Evolutionary conservation across 768 basidiomycete genomes (phyloP).

Genomic region (Mycena chlorophos): DNA sequence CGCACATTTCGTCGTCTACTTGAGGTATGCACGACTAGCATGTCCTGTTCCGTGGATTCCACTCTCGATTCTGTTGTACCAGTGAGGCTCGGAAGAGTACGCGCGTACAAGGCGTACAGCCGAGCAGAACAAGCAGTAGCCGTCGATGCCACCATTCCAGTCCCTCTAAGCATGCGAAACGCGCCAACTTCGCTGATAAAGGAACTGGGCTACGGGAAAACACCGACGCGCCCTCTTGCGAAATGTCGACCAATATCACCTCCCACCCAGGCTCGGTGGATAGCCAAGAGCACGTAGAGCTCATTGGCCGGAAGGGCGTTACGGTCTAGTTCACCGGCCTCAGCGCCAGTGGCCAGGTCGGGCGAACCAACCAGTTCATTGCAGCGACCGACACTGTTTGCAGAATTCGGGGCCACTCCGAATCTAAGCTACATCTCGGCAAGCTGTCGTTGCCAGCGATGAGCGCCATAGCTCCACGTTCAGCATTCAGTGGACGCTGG

Average conservation of each 20-base stretch:
- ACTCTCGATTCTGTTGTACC: neutral
- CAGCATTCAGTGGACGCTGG: no score
- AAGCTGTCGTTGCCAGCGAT: no score
- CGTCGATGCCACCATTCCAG: slow-evolving; percentile 50
- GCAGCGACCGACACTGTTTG: no score
- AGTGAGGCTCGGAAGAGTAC: slow-evolving; percentile 78
- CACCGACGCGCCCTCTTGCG: no score
- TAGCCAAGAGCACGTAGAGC: slow-evolving; percentile 59
- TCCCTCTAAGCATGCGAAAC: slow-evolving; percentile 75
- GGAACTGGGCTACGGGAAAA: slow-evolving; percentile 64
- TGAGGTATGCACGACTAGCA: slow-evolving; percentile 40
- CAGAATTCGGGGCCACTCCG: no score
- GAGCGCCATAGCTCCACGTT: no score
- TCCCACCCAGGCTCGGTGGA: slow-evolving; percentile 79
- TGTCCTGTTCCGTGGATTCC: neutral
- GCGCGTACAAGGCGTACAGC: slow-evolving; percentile 75
- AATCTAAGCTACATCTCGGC: no score
- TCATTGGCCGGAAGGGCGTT: slow-evolving; percentile 79
- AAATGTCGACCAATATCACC: slow-evolving; percentile 59
- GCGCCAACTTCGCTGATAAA: slow-evolving; percentile 75
- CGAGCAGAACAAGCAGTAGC: slow-evolving; percentile 64
- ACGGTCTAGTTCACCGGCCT: slow-evolving; percentile 98
- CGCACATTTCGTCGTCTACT: slow-evolving; percentile 74
- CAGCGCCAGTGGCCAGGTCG: slow-evolving; percentile 91
- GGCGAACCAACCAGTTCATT: slow-evolving; percentile 12